Evolutionary conservation across 1,139 yeast genomes (phyloP).

Genomic region (Pichia sp.): DNA sequence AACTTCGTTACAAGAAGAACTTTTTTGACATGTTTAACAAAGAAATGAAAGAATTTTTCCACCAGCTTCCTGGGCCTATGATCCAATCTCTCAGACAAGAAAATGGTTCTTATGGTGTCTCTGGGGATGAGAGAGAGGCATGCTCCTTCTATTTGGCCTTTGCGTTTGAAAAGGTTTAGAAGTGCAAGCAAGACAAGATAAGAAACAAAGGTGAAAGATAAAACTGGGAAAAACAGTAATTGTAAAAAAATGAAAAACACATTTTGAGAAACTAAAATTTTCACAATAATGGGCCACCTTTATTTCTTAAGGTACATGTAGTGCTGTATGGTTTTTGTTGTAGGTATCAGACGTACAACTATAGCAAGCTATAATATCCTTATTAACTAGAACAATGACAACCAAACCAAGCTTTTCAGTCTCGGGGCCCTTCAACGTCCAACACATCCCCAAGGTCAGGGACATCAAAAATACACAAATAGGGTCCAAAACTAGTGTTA

Average conservation of each 20-base stretch:
- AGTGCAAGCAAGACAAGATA: neutral
- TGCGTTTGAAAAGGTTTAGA: slow-evolving; percentile 46
- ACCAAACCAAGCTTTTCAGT: neutral
- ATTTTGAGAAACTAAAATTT: neutral
- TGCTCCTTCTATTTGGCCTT: slow-evolving; percentile 75
- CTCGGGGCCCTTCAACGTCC: slow-evolving; percentile 21
- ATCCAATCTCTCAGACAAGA: slow-evolving; percentile 62
- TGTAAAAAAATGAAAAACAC: too few species aligned
- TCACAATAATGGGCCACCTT: neutral
- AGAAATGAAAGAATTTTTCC: slow-evolving; percentile 63
- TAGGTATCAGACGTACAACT: neutral
- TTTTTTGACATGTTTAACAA: slow-evolving; percentile 79
- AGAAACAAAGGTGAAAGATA: neutral
- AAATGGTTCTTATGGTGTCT: slow-evolving; percentile 82
- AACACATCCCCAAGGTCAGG: slow-evolving; percentile 15
- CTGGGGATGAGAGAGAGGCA: slow-evolving; percentile 89
- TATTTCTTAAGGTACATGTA: neutral
- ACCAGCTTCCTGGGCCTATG: slow-evolving; percentile 54
- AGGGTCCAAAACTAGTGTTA: neutral
- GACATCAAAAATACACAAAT: neutral
- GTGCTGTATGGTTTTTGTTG: neutral
- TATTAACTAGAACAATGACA: neutral
- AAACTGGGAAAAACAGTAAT: neutral
- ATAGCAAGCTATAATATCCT: neutral
- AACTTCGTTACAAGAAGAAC: slow-evolving; percentile 64